Base-by-base conservation (phyloP, 306 rosid species). In the Chamaecrista fasciculata region DNA sequence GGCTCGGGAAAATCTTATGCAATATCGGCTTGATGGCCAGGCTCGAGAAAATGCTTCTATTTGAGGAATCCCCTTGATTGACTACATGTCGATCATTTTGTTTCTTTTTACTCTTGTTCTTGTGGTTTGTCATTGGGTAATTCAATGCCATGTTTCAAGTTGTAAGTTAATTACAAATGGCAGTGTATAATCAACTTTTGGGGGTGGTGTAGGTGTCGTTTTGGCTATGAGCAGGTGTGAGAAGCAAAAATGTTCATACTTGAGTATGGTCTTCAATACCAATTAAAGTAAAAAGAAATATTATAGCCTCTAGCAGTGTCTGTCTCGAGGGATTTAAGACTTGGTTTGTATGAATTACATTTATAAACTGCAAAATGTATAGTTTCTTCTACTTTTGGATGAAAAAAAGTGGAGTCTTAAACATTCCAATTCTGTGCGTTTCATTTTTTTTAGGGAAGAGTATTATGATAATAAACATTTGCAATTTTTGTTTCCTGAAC, bases 1-100 rank as follows among this genome's bases (percentile, higher is more conserved):
- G 18, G 82, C 72, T 1, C 76, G 88, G 77, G 91, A 91, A 82
- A 91, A 78, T 26, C 58, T 85, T 53, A 74, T 76, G 12, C 86
- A 75, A 63, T 49, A 79, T 52, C 90, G 57, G 48, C 65, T 85
- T 26, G 96, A 86, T 67, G 48, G 71, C 73, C 76, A 63, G 36
- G 37, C 75, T 12, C 56, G 16, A 62, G 71, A 61, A 44, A 70
- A 46, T 6, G 15, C 46, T 26, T 64, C 76, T 11, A 37, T 74
- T 49, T 74, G 70, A 79, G 59, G 57, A 62, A 74, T 61, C 43
- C 34, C 50, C 58, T 58, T 40, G 18, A 63, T 24, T 42, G 48
- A 47, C 49, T 16, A 50, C 23, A 4, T 34, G 25, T n/a, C 16
- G 15, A 51, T 52, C 66, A 15, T 28, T n/a, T 24, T 2, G 18